Evolutionary conservation across 306 rosid genomes (phyloP).

Genomic region (Cicer pinnatifidum): DNA sequence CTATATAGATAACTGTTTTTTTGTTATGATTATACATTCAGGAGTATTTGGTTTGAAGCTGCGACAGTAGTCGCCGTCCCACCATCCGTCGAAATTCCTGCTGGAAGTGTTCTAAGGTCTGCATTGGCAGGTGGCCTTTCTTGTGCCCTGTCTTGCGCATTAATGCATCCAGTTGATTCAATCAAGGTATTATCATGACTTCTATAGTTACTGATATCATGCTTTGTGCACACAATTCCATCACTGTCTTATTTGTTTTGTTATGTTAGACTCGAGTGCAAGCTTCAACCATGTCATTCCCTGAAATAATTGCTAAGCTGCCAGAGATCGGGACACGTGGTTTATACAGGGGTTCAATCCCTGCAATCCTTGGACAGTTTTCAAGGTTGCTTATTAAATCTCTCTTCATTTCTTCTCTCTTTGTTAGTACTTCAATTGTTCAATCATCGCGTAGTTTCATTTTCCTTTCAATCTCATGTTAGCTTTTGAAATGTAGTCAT

Average conservation of each 20-base stretch:
- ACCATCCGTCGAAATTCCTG: conserved; percentile 87
- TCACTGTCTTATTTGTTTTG: conserved; percentile 44
- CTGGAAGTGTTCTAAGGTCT: conserved; percentile 95
- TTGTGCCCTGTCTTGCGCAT: conserved; percentile 91
- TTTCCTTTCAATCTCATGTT: conserved; percentile 45
- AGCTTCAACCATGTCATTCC: conserved; percentile 87
- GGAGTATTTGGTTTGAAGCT: conserved; percentile 99
- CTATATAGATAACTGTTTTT: conserved; percentile 39
- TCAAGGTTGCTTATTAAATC: conserved; percentile 67
- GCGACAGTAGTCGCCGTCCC: conserved; percentile 99
- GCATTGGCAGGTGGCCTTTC: conserved; percentile 99
- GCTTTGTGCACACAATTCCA: conserved; percentile 30
- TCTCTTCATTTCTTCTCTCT: conserved; percentile 31
- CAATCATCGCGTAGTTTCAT: conserved; percentile 1
- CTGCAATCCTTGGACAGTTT: conserved; percentile 99
- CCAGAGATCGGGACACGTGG: conserved; percentile 90
- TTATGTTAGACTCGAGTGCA: conserved; percentile 89
- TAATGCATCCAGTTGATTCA: conserved; percentile 91
- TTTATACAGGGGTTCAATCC: conserved; percentile 91
- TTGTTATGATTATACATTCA: conserved; percentile 47
- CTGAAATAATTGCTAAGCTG: conserved; percentile 94
- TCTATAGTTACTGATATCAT: conserved; percentile 29
- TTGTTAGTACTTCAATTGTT: conserved; percentile 23
- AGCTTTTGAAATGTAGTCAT: conserved; percentile 72
- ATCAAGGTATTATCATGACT: conserved; percentile 68